Base-by-base conservation (phyloP, 2,329 filamentous ascomycete genomes). In the Verticillium nonalfalfae region DNA sequence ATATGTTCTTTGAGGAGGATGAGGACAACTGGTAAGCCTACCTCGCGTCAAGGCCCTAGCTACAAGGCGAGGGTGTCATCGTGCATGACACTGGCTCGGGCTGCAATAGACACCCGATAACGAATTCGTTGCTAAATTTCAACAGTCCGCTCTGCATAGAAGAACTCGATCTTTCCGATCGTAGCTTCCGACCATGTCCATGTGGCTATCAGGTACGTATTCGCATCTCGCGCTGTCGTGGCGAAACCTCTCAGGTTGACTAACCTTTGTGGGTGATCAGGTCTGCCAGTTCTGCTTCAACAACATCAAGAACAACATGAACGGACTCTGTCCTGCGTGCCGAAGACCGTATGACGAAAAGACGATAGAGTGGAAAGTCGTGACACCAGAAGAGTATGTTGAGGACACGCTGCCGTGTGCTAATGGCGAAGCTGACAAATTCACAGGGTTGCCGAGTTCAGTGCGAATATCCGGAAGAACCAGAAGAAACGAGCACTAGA, bases 251-350 rank as follows among this genome's bases (percentile, higher is more conserved):
- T 26, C 26, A 26, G 4, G 26, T 3, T 3, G 26, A 33, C 45
- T 66, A 59, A 66, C 63, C 64, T 52, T 56, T 65, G 40, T 54
- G 54, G n/a, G 21, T 59, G 59, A 31, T 56, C 70, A 97, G 93
- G 94, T 99, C 74, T 99, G 95, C 77, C 96, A 99, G 81, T 99
- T 99, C 78, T 99, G 95, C 79, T 99, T 94, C 81, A 97, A 99
- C 78, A 99, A 98, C 75, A 96, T 99, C 75, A 96, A 96, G 78
- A 96, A 90, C 69, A 97, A 97, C 70, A 93, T 97, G 85, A 98
- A 97, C 73, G 93, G 94, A 39, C 84, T 97, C 62, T 99, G 95
- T 75, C 95, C 95, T n/a, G 96, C 96, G 68, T 99, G 95, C 75
- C 87, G 95, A 76, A 85, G 95, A 74, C 90, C 92, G 6, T 99